phyloP scores from a whole-genome alignment of 169 alveolate genomes.

The Cryptosporidium sp. region DNA sequence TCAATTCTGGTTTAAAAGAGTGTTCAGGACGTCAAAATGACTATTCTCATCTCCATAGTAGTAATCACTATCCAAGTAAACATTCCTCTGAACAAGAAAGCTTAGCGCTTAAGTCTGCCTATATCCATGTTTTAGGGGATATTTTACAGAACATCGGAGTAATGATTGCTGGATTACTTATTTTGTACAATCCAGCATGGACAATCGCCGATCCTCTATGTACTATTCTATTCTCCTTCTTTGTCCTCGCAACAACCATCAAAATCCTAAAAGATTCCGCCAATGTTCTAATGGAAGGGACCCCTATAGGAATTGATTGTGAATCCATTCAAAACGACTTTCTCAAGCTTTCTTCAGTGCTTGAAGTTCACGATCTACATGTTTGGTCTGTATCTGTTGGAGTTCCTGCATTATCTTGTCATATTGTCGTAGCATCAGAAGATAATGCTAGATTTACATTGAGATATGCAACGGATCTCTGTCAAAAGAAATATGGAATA shows the following conservation, averaged over 20 bases:
- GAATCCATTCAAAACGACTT: slow-evolving; percentile 87
- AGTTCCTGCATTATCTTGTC: slow-evolving; percentile 91
- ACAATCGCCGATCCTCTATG: slow-evolving; percentile 95
- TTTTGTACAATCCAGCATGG: slow-evolving; percentile 87
- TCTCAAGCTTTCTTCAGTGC: slow-evolving; percentile 88
- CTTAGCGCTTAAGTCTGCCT: slow-evolving; percentile 92
- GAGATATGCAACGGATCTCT: slow-evolving; percentile 85
- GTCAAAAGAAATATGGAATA: slow-evolving; percentile 86
- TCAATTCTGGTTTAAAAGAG: not conserved
- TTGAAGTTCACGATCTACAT: slow-evolving; percentile 95
- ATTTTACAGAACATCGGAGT: slow-evolving; percentile 94
- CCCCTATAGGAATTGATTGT: slow-evolving; percentile 90
- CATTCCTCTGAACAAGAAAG: slow-evolving; percentile 81
- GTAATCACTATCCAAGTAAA: slow-evolving; percentile 51
- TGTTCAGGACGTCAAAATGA: slow-evolving; percentile 5
- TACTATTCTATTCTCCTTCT: slow-evolving; percentile 92
- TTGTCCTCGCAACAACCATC: slow-evolving; percentile 93
- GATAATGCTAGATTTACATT: slow-evolving; percentile 79
- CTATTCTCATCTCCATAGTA: slow-evolving; percentile 36
- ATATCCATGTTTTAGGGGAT: slow-evolving; percentile 95
- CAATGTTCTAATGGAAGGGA: slow-evolving; percentile 94
- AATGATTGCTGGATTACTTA: slow-evolving; percentile 91
- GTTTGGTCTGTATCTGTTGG: slow-evolving; percentile 96
- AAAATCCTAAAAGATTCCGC: slow-evolving; percentile 92
- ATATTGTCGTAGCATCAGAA: slow-evolving; percentile 88